These are phyloP conservation scores for Suillus fuscotomentosus DNA, from an alignment of 768 basidiomycete genomes.

Conservation along the genomic window DNA sequence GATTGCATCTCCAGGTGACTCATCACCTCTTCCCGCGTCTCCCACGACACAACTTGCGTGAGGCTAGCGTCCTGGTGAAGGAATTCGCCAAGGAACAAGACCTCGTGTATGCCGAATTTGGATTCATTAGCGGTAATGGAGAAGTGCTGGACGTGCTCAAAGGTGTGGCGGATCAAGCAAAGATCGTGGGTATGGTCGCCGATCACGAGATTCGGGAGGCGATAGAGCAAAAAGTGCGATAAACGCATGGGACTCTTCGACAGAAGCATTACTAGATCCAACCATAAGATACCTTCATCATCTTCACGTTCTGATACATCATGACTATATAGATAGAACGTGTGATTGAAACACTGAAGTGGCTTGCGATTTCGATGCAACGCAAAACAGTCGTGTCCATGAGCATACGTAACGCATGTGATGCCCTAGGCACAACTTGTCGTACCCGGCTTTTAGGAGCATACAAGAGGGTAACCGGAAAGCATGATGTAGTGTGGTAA, in stretches of 20 bases:
- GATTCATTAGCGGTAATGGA: slow-evolving; percentile 81
- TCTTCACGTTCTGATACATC: background rate
- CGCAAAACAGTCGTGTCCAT: slow-evolving; percentile 18
- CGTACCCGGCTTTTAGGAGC: slow-evolving; percentile 37
- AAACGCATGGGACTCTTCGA: background rate
- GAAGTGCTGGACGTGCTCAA: slow-evolving; percentile 81
- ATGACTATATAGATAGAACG: background rate
- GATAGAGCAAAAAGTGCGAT: slow-evolving; percentile 45
- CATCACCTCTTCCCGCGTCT: slow-evolving; percentile 97
- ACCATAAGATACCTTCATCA: slow-evolving; percentile 14
- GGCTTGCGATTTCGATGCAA: slow-evolving; percentile 18
- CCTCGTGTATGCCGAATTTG: slow-evolving; percentile 87
- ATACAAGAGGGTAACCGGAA: slow-evolving; percentile 23
- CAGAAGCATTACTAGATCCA: slow-evolving; percentile 1
- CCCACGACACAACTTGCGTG: slow-evolving; percentile 87
- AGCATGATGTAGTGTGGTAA: slow-evolving; percentile 22
- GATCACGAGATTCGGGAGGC: slow-evolving; percentile 68
- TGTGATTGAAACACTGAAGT: slow-evolving; percentile 11
- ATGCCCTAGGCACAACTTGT: slow-evolving; percentile 21
- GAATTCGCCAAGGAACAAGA: slow-evolving; percentile 84
- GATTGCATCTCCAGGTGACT: slow-evolving; percentile 96
- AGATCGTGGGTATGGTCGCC: slow-evolving; percentile 80
- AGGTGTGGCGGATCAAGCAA: slow-evolving; percentile 86
- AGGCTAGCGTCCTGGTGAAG: slow-evolving; percentile 83
- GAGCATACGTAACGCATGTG: slow-evolving; percentile 32